Evolutionary conservation across 2,329 filamentous ascomycete genomes (phyloP).

Genomic region (Akanthomyces lecanii): DNA sequence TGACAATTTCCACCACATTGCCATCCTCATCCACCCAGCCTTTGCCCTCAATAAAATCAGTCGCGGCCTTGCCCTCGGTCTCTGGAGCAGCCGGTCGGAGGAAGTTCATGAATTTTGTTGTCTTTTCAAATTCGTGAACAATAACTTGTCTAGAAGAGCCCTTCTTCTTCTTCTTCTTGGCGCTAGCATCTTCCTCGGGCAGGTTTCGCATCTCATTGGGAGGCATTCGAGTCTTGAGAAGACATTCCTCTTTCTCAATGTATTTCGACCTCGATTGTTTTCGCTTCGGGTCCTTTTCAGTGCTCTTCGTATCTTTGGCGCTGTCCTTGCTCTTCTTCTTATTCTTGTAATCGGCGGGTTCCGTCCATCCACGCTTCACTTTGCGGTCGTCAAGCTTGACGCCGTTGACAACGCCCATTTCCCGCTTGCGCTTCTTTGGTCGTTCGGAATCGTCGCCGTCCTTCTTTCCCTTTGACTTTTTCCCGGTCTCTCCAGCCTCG

Average conservation of each 20-base stretch:
- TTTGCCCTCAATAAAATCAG: constrained; percentile 73
- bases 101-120: constrained; percentile 77
- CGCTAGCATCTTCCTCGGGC: constrained; percentile 39
- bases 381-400: constrained; percentile 70
- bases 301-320: constrained; percentile 40
- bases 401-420: constrained; percentile 54
- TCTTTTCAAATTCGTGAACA: constrained; percentile 87
- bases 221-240: constrained; percentile 77
- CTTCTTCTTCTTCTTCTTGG: constrained; percentile 58
- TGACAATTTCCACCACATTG: constrained; percentile 62
- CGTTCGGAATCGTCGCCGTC: constrained; percentile 21
- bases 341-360: constrained; percentile 50
- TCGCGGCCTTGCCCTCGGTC: constrained; percentile 34
- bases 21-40: constrained; percentile 85
- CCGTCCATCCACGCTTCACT: constrained; percentile 87
- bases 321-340: constrained; percentile 42
- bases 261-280: constrained; percentile 70
- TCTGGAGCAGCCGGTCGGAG: constrained; percentile 50
- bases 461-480: constrained; percentile 30
- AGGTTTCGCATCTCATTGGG: constrained; percentile 41
- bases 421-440: constrained; percentile 49
- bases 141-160: constrained; percentile 51
- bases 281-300: constrained; percentile 52
- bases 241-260: constrained; percentile 72
- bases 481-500: constrained; percentile 22